Conservation (phyloP, 305 asterid species). For the Fraxinus latifolia region DNA sequence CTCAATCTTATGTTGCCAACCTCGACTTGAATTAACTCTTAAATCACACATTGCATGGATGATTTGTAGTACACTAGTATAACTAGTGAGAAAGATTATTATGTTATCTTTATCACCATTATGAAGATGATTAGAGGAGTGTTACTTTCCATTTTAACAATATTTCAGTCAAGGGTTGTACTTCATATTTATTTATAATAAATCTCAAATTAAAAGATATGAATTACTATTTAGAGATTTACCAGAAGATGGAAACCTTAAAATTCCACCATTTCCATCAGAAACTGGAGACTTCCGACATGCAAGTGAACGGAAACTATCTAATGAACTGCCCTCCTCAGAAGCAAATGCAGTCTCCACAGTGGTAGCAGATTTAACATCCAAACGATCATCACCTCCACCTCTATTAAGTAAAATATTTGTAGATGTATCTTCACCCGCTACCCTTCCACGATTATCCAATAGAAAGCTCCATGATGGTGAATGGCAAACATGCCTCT, state of each 20-base stretch:
- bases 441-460: constrained; percentile 90
- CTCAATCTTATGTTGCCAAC: not conserved
- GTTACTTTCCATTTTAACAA: not conserved
- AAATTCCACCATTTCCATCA: constrained; percentile 47
- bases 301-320: constrained; percentile 56
- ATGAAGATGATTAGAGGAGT: not conserved
- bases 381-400: constrained; percentile 39
- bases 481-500: constrained; percentile 68
- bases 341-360: constrained; percentile 66
- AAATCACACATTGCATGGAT: not conserved
- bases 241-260: constrained; percentile 55
- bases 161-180: constrained; percentile 8
- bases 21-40: constrained; percentile 5
- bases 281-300: constrained; percentile 74
- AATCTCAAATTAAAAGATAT: constrained; percentile 1
- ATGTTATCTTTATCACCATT: constrained; percentile 2
- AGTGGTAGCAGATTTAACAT: constrained; percentile 56
- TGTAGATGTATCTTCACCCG: constrained; percentile 76
- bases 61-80: not conserved
- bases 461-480: constrained; percentile 97
- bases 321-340: constrained; percentile 78
- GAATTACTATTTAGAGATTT: constrained; percentile 22
- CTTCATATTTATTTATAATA: constrained; percentile 13
- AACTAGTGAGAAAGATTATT: constrained; percentile 1
- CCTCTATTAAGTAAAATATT: constrained; percentile 62